Evolutionary conservation across 1,139 yeast genomes (phyloP), one percentile per base, ranked within the genome.

Genomic region (Entelexis sorbosivorans): DNA sequence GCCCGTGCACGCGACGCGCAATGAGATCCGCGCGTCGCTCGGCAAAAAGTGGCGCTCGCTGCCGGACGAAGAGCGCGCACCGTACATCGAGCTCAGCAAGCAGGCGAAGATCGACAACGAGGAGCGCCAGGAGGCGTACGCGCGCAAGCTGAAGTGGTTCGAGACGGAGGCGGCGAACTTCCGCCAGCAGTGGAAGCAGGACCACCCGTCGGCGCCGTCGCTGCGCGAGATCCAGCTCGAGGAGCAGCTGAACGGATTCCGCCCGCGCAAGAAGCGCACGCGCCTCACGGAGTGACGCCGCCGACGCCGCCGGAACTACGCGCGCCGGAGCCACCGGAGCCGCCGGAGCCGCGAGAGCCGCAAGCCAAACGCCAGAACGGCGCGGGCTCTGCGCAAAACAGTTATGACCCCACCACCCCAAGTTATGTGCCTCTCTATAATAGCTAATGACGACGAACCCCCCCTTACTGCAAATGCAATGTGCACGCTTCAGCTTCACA

Each of bases 1-100:
- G n/a, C 46, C 31, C 8, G 52, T 40, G 4, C 61, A 58, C 32
- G 73, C 72, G 0, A 61, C 72, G 3, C 64, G 71, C 31, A 66
- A 70, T 48, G 74, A 71, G 53, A 71, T 70, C 16, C 66, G 74
- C 4, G 69, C 72, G 2, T 65, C 69, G 0, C 60, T 70, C 33
- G 73, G 74, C 19, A 65, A 66, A 50, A 68, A 68, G 61, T 70
- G 74, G 74, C 61, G 73, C 39, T 70, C 66, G 43, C 57, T 70
- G 29, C 68, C 71, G 1, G 71, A 68, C 8, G 64, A 56, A 2
- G 66, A 67, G 36, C 66, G 69, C 52, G 60, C 62, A 47, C 73
- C 73, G 0, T 69, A 69, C 55, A 56, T 69, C 34, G 63, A 64
- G 45, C 60, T 59, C 44, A 66, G 72, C 17, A 63, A 63, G 48